A percentile compares a stretch with the other conserved stretches of the same genome.
Conservation (phyloP, 1,284 basidiomycete species). For the Volvariella volvacea region DNA sequence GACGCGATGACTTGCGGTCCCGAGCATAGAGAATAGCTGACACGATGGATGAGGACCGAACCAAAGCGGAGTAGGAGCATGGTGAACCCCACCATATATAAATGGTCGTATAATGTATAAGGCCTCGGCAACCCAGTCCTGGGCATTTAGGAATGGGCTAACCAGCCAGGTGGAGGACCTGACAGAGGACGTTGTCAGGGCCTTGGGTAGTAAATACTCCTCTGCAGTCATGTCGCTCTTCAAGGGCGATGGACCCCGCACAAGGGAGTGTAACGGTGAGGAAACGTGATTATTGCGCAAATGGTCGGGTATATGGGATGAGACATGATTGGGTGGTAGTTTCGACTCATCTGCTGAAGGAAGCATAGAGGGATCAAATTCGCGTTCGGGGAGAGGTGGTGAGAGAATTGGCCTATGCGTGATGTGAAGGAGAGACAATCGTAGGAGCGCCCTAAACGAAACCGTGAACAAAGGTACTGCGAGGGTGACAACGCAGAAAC, state of each 20-base stretch:
- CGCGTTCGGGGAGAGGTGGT: slow-evolving; percentile 78
- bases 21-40: slow-evolving; percentile 32
- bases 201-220: slow-evolving; percentile 75
- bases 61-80: slow-evolving; percentile 3
- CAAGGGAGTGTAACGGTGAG: slow-evolving; percentile 43
- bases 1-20: slow-evolving; percentile 35
- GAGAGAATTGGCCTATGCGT: slow-evolving; percentile 71
- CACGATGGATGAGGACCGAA: slow-evolving; percentile 4
- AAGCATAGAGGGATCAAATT: slow-evolving; percentile 70
- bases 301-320: slow-evolving; percentile 62
- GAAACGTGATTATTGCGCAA: slow-evolving; percentile 71
- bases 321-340: slow-evolving; percentile 37
- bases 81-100: slow-evolving; percentile 61
- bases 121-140: slow-evolving; percentile 66
- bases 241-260: slow-evolving; percentile 48
- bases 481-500: not conserved
- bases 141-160: slow-evolving; percentile 48
- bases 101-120: slow-evolving; percentile 65
- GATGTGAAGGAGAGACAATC: slow-evolving; percentile 61
- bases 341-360: slow-evolving; percentile 40
- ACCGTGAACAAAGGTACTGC: slow-evolving; percentile 9
- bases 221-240: slow-evolving; percentile 54
- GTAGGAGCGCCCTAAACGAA: slow-evolving; percentile 57
- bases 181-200: slow-evolving; percentile 62
- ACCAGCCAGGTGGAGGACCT: slow-evolving; percentile 62